phyloP scores from a whole-genome alignment of 2,329 filamentous ascomycete species.

The Xylaria sp. region DNA sequence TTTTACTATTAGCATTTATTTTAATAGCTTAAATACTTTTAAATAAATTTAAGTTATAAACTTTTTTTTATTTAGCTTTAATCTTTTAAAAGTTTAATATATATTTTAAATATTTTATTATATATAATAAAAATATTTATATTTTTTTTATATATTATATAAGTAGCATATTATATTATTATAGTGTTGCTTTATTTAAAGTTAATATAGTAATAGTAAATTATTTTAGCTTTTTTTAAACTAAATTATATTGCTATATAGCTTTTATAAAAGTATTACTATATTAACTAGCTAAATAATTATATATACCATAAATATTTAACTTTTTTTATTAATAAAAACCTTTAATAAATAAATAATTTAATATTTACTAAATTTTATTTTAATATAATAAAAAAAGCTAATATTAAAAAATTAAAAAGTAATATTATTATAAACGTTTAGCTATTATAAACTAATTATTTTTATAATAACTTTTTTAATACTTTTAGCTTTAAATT shows the following conservation, averaged over 20 bases:
- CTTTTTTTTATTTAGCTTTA: too few relatives aligned
- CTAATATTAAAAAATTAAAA: slow-evolving; percentile 7
- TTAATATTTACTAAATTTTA: background rate
- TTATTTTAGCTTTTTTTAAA: background rate
- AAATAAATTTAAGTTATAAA: too few relatives aligned
- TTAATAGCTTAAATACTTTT: too few relatives aligned
- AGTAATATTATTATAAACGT: background rate
- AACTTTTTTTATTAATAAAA: too few relatives aligned
- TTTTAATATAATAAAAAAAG: slow-evolving; percentile 2
- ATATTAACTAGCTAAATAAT: background rate
- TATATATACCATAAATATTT: background rate
- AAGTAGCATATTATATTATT: background rate
- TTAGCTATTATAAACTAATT: too few relatives aligned
- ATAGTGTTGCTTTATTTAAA: background rate
- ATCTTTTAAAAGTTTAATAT: too few relatives aligned
- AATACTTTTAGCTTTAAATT: slow-evolving; percentile 9
- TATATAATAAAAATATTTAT: too few relatives aligned
- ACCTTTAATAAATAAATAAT: slow-evolving; percentile 1
- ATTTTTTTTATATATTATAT: too few relatives aligned
- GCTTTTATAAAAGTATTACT: background rate
- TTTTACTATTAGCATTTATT: too few relatives aligned
- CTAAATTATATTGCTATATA: background rate
- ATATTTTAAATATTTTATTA: too few relatives aligned
- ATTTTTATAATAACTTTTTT: slow-evolving; percentile 9
- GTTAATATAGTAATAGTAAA: background rate